Base-by-base conservation (phyloP, 2,329 filamentous ascomycete genomes). In the Fusarium sterilihyphosum region DNA sequence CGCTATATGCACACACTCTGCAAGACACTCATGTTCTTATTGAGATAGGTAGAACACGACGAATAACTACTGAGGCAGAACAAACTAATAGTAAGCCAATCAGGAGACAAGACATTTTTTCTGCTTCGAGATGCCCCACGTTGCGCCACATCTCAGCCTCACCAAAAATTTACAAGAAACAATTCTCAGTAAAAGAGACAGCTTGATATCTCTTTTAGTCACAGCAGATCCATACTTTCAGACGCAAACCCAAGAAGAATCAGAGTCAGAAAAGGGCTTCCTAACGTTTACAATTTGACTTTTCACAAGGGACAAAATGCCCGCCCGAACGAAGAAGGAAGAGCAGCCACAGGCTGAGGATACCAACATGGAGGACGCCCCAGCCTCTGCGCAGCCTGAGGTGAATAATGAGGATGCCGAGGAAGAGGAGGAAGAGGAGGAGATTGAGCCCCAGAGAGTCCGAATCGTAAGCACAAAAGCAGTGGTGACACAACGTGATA, bases 401-500 rank as follows among this genome's bases (percentile, higher is more conserved):
- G 76, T 77, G 29, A 78, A 70, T 47, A 80, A 81, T 49, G 84
- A 85, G 63, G 81, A 81, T 14, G 82, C 81, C 20, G 82, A 80
- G 18, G 82, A 85, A 22, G 83, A 87, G 24, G 83, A 85, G 16
- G 82, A 86, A 33, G 82, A 84, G 31, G 86, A 87, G 58, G 85
- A 88, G 63, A 85, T 84, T 29, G 85, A 87, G 69, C 72, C 81
- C 6, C 90, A 91, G 82, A 85, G 90, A 75, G 90, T 93, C 52
- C 86, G 88, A 73, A 89, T 93, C 80, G 91, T 93, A 81, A 78
- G 85, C 71, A 46, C 43, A 50, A 13, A 9, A 9, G n/a, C 20
- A 33, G 10, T 20, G n/a, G 22, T 26, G 33, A 37, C n/a, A 22
- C 20, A 20, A 26, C n/a, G 26, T 26, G 18, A 17, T 40, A 24